Conservation (phyloP, 2,329 filamentous ascomycete genomes). For the Orbilia brochopaga region DNA sequence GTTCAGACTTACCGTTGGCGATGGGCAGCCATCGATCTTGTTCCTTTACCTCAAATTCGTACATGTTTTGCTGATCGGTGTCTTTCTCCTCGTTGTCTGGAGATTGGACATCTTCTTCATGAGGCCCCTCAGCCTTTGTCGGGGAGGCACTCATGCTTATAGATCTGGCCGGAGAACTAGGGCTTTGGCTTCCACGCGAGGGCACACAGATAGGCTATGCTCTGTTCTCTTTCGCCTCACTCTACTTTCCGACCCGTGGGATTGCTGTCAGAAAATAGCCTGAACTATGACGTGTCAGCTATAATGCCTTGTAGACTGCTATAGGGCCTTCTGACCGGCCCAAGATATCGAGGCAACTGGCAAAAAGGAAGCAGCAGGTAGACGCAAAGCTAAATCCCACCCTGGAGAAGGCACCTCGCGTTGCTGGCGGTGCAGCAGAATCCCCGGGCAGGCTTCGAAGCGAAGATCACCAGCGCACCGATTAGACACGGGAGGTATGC, state of each 20-base stretch:
- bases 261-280: constrained; percentile 57
- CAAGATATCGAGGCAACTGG: constrained; percentile 47
- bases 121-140: constrained; percentile 68
- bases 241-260: constrained; percentile 57
- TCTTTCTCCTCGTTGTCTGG: constrained; percentile 95
- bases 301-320: constrained; percentile 11
- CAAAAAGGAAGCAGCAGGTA: constrained; percentile 49
- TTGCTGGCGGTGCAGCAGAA: constrained; percentile 51
- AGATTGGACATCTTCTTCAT: constrained; percentile 91
- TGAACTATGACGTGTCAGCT: constrained; percentile 51
- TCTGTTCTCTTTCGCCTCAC: constrained; percentile 62
- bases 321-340: constrained; percentile 48
- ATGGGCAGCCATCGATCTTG: constrained; percentile 99
- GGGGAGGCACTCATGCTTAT: constrained; percentile 59
- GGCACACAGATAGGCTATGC: constrained; percentile 64
- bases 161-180: constrained; percentile 62
- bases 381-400: constrained; percentile 43
- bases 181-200: constrained; percentile 56
- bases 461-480: constrained; percentile 51
- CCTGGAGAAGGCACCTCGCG: constrained; percentile 35
- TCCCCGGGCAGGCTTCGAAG: constrained; percentile 50
- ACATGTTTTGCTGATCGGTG: constrained; percentile 57
- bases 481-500: constrained; percentile 49
- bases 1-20: constrained; percentile 89
- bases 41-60: constrained; percentile 98